phyloP scores from a whole-genome alignment of 306 rosid genomes.

The Cicer cuneatum region DNA sequence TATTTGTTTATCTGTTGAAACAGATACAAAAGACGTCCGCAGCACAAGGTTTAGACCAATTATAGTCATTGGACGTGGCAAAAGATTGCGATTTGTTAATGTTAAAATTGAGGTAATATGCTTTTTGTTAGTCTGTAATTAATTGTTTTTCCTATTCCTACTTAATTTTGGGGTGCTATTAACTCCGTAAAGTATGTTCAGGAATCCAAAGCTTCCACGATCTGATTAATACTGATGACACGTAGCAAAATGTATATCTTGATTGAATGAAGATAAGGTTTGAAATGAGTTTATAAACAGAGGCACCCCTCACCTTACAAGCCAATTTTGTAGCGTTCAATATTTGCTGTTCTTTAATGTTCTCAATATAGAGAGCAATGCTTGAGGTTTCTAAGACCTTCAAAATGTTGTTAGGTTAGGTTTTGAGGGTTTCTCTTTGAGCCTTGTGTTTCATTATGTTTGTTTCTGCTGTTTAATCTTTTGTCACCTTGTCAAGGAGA shows the following conservation, averaged over 20 bases:
- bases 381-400: not conserved
- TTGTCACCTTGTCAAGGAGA: conserved; percentile 24
- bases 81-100: conserved; percentile 84
- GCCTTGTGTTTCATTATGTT: not conserved
- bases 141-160: not conserved
- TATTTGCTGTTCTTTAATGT: conserved; percentile 4
- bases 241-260: conserved; percentile 10
- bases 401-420: not conserved
- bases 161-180: not conserved
- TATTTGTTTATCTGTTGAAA: conserved; percentile 72
- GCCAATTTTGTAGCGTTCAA: not conserved
- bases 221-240: not conserved
- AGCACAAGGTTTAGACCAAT: conserved; percentile 69
- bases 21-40: conserved; percentile 61
- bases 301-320: too few relatives aligned
- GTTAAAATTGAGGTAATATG: conserved; percentile 87
- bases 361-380: conserved; percentile 3
- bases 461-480: not conserved
- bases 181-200: not conserved
- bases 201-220: conserved; percentile 15
- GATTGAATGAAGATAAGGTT: too few relatives aligned
- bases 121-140: conserved; percentile 32
- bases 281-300: too few relatives aligned
- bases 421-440: not conserved
- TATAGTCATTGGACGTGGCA: conserved; percentile 83